A percentile compares a stretch with the other conserved stretches of the same genome.
Evolutionary conservation across 1,284 basidiomycete species (phyloP).

Genomic region (Boletus sp.): DNA sequence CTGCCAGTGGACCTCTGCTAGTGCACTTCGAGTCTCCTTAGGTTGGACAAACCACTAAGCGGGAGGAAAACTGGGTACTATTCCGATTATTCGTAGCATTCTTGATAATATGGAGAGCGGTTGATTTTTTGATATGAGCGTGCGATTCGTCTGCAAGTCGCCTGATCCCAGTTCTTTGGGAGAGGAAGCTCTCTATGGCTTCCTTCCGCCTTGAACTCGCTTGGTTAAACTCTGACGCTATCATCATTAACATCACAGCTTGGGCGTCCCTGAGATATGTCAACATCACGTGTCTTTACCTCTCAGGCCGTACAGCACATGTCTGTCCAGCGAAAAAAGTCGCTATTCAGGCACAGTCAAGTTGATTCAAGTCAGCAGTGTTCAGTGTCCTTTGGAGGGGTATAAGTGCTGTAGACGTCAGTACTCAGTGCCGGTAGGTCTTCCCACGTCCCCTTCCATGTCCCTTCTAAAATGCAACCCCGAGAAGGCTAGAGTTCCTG

Average conservation of each 20-base stretch:
- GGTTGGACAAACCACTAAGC: not conserved
- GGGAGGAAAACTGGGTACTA: not conserved
- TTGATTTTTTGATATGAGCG: not conserved
- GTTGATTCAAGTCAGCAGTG: conserved; percentile 10
- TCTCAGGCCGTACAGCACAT: not conserved
- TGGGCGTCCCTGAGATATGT: not conserved
- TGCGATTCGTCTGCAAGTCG: not conserved
- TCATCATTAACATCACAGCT: too few relatives aligned
- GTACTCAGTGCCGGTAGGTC: not conserved
- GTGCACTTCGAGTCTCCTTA: not conserved
- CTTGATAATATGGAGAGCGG: too few relatives aligned
- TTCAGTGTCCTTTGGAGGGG: not conserved
- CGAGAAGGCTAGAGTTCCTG: conserved; percentile 4
- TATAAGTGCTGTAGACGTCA: conserved; percentile 18
- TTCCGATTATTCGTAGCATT: not conserved
- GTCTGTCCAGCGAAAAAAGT: not conserved
- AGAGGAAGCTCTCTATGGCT: conserved; percentile 8
- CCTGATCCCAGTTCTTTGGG: not conserved
- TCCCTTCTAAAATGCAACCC: conserved; percentile 8
- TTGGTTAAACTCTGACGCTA: not conserved
- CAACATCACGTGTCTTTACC: not conserved
- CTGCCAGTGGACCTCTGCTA: not conserved
- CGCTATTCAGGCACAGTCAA: conserved; percentile 2
- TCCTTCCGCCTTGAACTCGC: not conserved
- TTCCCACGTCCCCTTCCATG: conserved; percentile 22